Conservation (phyloP, 257 asterid species). For the Nicotiana undulata region DNA sequence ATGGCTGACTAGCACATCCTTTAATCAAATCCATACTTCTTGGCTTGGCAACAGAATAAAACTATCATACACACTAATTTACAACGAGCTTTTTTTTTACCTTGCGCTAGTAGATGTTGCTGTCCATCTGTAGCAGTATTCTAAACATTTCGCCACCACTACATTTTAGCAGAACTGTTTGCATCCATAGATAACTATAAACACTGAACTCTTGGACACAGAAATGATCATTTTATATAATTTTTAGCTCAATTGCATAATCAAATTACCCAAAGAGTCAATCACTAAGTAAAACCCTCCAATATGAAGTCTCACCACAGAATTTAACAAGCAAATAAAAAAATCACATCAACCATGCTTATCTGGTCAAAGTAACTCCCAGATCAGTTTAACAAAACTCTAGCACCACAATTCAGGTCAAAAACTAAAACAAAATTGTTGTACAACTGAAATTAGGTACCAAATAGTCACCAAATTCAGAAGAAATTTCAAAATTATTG, state of each 20-base stretch:
- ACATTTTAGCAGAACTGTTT: background rate
- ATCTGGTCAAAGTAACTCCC: background rate
- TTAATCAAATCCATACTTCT: background rate
- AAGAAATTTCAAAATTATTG: background rate
- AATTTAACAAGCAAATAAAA: background rate
- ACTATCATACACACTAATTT: background rate
- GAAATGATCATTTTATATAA: background rate
- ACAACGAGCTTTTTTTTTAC: background rate
- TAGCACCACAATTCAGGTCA: background rate
- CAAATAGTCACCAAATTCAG: background rate
- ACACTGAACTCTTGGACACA: background rate
- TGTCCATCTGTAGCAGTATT: background rate
- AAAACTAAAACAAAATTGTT: background rate
- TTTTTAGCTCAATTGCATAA: background rate
- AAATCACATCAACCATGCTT: background rate
- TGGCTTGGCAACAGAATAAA: background rate
- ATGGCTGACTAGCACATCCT: background rate
- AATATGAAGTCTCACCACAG: background rate
- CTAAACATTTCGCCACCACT: background rate
- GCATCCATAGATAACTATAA: background rate
- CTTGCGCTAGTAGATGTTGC: background rate
- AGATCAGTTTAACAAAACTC: background rate
- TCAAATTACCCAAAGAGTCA: background rate
- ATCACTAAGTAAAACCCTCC: background rate
- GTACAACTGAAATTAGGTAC: constrained; percentile 2